Base-by-base conservation (phyloP, 2,329 filamentous ascomycete genomes). In the Paraphoma chrysanthemicola region DNA sequence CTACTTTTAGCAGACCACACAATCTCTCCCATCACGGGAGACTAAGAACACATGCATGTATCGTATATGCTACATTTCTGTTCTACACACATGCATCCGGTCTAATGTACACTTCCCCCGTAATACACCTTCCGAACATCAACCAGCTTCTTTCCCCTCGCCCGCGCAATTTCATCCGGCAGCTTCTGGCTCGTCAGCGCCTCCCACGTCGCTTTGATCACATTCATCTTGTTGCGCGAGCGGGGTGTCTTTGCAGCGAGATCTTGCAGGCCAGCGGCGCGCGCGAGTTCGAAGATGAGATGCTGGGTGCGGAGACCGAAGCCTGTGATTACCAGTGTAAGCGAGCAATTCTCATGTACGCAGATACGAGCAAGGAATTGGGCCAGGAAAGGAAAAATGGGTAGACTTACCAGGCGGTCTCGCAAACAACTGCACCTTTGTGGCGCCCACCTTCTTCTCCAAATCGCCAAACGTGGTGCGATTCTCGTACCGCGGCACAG, bases 71-170 rank as follows among this genome's bases (percentile, higher is more conserved):
- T 23, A 23, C 23, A 23, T 23, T 23, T 23, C 23, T 3, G 5
- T 23, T 23, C 23, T 23, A 23, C 23, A 23, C 5, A 5, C 23
- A 23, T 23, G 5, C 23, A 2, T 23, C 23, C 23, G 23, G 23
- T 23, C 56, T 67, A 76, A 60, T 75, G 69, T 59, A 76, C 65
- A 54, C 68, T 85, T 39, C 92, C 92, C 50, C 91, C 93, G 79
- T 97, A 98, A 82, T 99, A 99, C 72, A 98, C 95, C 83, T 95
- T 97, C 68, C 95, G 85, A 63, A 94, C 92, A 81, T 99, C 95
- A 33, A 99, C 93, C 73, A 99, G 77, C 85, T 99, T 99, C 86
- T 91, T 94, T 59, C 95, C 94, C 63, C 93, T 83, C 50, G 92
- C 94, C 48, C 91, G 85, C 54, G 95, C 95, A 73, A 99, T 89